phyloP scores from a whole-genome alignment of 139 green algal genomes.

The Gonium pectorale region DNA sequence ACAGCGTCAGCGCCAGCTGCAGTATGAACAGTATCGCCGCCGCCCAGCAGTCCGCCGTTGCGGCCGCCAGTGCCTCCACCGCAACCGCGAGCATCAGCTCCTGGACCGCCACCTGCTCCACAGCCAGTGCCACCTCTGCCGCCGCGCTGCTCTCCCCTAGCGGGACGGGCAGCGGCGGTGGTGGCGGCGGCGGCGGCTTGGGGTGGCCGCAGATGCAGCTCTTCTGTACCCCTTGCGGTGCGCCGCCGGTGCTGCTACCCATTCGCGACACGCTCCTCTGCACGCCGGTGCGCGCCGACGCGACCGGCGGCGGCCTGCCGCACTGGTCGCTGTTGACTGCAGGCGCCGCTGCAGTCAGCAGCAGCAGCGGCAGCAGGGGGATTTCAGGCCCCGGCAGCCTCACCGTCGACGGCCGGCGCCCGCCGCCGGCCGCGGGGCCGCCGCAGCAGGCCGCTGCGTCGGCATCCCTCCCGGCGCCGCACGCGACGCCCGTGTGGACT shows the following conservation, averaged over 20 bases:
- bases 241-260: not conserved
- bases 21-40: not conserved
- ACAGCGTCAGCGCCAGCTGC: not conserved
- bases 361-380: not conserved
- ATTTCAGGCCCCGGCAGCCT: too few species aligned
- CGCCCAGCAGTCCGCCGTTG: not conserved
- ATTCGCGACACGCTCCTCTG: not conserved
- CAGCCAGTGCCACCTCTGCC: not conserved
- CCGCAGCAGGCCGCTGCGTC: too few species aligned
- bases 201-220: slow-evolving; percentile 26
- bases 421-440: not conserved
- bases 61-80: not conserved
- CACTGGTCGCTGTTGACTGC: not conserved
- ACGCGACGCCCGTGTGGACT: too few species aligned
- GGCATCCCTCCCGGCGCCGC: too few species aligned
- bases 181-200: too few species aligned
- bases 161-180: not conserved
- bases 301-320: not conserved
- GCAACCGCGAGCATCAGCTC: not conserved
- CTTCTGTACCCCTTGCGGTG: not conserved
- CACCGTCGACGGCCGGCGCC: too few species aligned
- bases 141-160: too few species aligned
- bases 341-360: not conserved
- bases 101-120: not conserved
- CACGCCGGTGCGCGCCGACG: not conserved